Evolutionary conservation across 148 eudicot species (phyloP), one percentile per base, ranked within the genome.

Genomic region (Talinum fruticosum): DNA sequence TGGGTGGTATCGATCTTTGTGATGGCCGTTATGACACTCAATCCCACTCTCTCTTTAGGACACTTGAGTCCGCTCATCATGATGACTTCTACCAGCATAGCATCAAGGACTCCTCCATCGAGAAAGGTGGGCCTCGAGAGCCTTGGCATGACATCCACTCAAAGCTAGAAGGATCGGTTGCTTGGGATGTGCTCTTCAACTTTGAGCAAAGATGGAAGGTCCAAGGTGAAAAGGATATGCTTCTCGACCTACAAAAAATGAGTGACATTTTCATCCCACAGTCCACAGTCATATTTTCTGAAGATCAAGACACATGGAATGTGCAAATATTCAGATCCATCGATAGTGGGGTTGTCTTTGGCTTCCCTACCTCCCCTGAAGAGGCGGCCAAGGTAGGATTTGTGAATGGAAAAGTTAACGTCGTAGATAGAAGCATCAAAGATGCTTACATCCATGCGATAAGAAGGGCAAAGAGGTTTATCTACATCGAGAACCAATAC

Each of bases 91-190:
- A 90, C 70, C 91, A 90, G 33, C 93, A 91, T 0, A 90, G 88
- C 73, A 88, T 90, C 54, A 71, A 79, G 2, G 88, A 88, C 1
- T 75, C 93, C 4, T 82, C 88, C 0, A 73, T 90, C 30, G 32
- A 23, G 7, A 90, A 86, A 77, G 90, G 93, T 8, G 93, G 93
- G 19, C 93, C 90, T 21, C 80, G 93, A 49, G 91, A 90, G 79
- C 93, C 93, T 6, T 90, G 93, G 93, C 93, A 90, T 65, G 93
- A 90, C 53, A n/a, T n/a, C n/a, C n/a, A n/a, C n/a, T 88, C 36
- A 90, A 88, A 79, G 41, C 72, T 90, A 4, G 93, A 88, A 80
- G 93, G 93, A 24, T 91, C 93, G 1, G 85, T 79, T 18, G 91
- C 91, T 2, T 90, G 93, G 91, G 93, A 88, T 69, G 91, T 90